Evolutionary conservation across 2,329 filamentous ascomycete species (phyloP), one percentile per base, ranked within the genome.

Genomic region (Aspergillus viridinutans): DNA sequence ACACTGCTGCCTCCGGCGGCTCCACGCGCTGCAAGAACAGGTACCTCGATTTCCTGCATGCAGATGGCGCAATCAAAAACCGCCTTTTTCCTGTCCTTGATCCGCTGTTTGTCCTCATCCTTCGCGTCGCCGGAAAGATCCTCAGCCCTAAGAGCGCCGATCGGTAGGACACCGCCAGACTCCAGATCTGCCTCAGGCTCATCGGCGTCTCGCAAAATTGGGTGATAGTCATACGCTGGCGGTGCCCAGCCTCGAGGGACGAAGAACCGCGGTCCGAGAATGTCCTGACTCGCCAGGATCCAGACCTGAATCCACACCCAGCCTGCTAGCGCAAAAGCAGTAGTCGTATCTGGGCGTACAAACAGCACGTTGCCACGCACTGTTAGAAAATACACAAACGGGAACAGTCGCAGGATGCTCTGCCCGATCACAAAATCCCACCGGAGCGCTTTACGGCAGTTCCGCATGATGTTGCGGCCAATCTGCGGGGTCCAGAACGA

Each of bases 401-500:
- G 93, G 0, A 89, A 76, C 5, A 96, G 78, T 1, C 94, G 87
- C 7, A 96, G 80, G 4, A 88, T 66, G 50, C 90, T 94, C 72
- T 96, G 90, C 2, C 92, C 92, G 23, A 92, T 70, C 55, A 96
- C 88, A 69, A 96, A 99, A 58, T 89, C 88, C 92, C 92, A 97
- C 3, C 87, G 83, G n/a, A 97, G 80, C 0, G 93, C 92, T 66
- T 90, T 90, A 43, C 92, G 90, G 73, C 92, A 96, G 74, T 97
- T 97, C 54, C 93, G 90, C 74, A 90, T 85, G 53, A 89, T 81
- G 72, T 99, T 99, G 60, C 94, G 90, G 69, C 89, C 85, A 64
- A 97, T 96, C 72, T 99, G 94, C 0, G 94, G 93, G 0, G 87
- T 71, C 93, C 93, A 97, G 69, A 97, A 87, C 21, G 92, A 96